phyloP scores from a whole-genome alignment of 2,329 filamentous ascomycete genomes.

The Dendryphion nanum region DNA sequence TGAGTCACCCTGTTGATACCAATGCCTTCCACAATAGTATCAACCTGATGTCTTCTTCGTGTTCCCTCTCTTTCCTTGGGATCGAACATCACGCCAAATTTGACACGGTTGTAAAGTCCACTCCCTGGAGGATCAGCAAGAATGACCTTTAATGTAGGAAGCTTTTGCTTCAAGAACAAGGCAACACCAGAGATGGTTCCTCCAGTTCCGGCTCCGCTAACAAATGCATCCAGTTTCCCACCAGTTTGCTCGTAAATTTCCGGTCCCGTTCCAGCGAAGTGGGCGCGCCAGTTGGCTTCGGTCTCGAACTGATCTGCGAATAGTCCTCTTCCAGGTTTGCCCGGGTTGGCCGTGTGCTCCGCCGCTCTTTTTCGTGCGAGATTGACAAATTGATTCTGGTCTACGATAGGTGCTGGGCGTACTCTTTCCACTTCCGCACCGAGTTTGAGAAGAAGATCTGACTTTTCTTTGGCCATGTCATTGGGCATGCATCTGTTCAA shows the following conservation, averaged over 20 bases:
- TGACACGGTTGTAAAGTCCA: constrained; percentile 87
- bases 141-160: constrained; percentile 67
- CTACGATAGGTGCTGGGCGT: constrained; percentile 87
- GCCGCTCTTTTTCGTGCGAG: constrained; percentile 73
- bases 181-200: constrained; percentile 90
- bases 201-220: constrained; percentile 90
- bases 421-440: constrained; percentile 93
- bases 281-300: constrained; percentile 81
- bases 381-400: constrained; percentile 92
- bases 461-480: constrained; percentile 87
- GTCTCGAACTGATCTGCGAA: constrained; percentile 98
- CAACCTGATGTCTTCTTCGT: constrained; percentile 82
- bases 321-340: constrained; percentile 71
- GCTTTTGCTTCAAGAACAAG: constrained; percentile 72
- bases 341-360: constrained; percentile 64
- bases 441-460: constrained; percentile 80
- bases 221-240: constrained; percentile 78
- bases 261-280: constrained; percentile 79
- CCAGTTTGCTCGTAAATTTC: constrained; percentile 81
- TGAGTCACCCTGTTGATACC: constrained; percentile 92
- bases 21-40: constrained; percentile 93
- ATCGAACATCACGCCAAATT: constrained; percentile 95
- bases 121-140: constrained; percentile 94
- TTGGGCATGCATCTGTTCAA: constrained; percentile 90
- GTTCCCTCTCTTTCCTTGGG: constrained; percentile 87